phyloP scores from a whole-genome alignment of 2,329 filamentous ascomycete species.

The Aspergillus texensis region DNA sequence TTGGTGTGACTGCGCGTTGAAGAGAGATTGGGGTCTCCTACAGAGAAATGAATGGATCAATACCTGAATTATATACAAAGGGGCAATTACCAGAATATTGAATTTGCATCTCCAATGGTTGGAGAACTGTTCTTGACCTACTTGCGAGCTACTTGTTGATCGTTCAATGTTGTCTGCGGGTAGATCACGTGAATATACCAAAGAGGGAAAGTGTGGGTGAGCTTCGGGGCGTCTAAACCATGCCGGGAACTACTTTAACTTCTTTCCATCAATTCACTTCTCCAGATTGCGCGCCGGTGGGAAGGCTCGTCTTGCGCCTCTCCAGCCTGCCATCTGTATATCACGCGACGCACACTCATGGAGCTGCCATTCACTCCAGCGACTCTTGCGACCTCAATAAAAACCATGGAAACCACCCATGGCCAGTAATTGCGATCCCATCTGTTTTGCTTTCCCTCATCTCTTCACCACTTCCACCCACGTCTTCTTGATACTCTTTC shows the following conservation, averaged over 20 bases:
- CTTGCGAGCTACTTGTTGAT: background rate
- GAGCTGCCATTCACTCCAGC: conserved; percentile 10
- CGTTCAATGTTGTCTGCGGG: background rate
- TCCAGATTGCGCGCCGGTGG: conserved; percentile 4
- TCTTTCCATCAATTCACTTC: conserved; percentile 7
- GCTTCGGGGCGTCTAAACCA: background rate
- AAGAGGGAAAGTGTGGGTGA: background rate
- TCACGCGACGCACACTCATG: conserved; percentile 12
- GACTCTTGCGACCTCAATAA: conserved; percentile 14
- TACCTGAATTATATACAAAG: background rate
- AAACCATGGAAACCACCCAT: conserved; percentile 19
- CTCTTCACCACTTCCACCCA: background rate
- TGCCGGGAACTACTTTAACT: conserved; percentile 5
- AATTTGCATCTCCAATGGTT: background rate
- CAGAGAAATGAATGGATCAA: background rate
- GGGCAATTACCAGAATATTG: background rate
- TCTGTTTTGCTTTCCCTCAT: conserved; percentile 18
- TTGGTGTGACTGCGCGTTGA: background rate
- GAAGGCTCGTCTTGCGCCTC: conserved; percentile 1
- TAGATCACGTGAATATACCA: background rate
- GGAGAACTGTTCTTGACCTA: background rate
- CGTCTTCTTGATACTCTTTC: background rate
- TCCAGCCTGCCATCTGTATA: background rate
- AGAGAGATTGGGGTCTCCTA: background rate
- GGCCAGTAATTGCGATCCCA: conserved; percentile 13